These are phyloP conservation scores for Leccinum laetum DNA, from an alignment of 1,284 basidiomycete species.

Conservation along the genomic window DNA sequence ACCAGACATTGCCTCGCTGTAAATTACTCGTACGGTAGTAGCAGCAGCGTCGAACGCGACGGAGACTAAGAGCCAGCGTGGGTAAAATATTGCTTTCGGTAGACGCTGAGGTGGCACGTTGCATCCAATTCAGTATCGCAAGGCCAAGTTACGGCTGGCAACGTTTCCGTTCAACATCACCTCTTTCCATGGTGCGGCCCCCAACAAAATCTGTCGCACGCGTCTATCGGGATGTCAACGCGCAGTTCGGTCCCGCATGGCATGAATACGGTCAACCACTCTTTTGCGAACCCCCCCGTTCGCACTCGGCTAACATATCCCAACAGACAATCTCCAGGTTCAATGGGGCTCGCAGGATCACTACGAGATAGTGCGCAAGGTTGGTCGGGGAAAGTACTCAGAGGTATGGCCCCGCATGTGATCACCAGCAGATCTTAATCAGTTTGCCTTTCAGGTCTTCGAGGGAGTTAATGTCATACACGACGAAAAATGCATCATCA, in stretches of 20 bases:
- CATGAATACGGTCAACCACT: slow-evolving; percentile 67
- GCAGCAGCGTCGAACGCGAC: not conserved
- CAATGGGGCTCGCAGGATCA: slow-evolving; percentile 97
- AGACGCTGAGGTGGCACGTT: slow-evolving; percentile 10
- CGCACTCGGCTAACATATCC: slow-evolving; percentile 23
- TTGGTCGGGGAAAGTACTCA: slow-evolving; percentile 95
- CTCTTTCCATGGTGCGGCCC: slow-evolving; percentile 56
- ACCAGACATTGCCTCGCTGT: slow-evolving; percentile 10
- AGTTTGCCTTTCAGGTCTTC: slow-evolving; percentile 71
- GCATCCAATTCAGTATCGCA: slow-evolving; percentile 10
- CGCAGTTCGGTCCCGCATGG: slow-evolving; percentile 72
- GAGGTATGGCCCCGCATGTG: slow-evolving; percentile 57
- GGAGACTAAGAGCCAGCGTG: slow-evolving; percentile 25
- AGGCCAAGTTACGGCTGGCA: slow-evolving; percentile 5
- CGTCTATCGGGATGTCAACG: slow-evolving; percentile 76
- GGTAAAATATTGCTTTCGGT: slow-evolving; percentile 22
- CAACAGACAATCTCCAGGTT: slow-evolving; percentile 84
- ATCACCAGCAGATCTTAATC: slow-evolving; percentile 16
- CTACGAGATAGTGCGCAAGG: slow-evolving; percentile 98
- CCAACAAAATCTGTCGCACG: slow-evolving; percentile 71
- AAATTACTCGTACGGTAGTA: not conserved
- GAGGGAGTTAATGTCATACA: slow-evolving; percentile 95
- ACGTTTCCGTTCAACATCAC: not conserved
- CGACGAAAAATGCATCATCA: slow-evolving; percentile 97
- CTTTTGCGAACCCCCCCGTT: slow-evolving; percentile 8